Evolutionary conservation across 371 early-diverging fungal species (phyloP).

Genomic region (Mortierella sp.): DNA sequence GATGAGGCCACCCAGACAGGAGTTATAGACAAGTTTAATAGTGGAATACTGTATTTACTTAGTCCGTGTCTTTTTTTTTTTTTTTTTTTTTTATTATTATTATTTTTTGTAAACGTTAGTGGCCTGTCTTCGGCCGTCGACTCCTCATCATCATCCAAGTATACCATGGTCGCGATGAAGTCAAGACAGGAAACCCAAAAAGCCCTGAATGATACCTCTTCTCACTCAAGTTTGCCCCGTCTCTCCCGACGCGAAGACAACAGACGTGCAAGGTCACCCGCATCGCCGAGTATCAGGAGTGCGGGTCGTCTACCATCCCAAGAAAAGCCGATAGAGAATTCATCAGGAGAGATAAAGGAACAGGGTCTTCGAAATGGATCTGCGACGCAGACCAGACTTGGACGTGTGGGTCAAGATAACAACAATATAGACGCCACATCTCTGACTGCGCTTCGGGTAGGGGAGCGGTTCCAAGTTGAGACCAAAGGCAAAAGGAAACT

Average conservation of each 20-base stretch:
- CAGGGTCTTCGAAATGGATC: too few relatives aligned
- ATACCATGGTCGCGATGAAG: conserved; percentile 26
- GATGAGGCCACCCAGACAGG: not conserved
- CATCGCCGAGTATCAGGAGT: not conserved
- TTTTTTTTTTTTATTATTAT: not conserved
- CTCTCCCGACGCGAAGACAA: not conserved
- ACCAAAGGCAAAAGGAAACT: not conserved
- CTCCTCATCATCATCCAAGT: conserved; percentile 19
- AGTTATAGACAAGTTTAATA: too few relatives aligned
- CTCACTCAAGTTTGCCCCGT: too few relatives aligned
- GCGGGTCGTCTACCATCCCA: not conserved
- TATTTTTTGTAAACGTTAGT: not conserved
- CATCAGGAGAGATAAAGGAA: not conserved
- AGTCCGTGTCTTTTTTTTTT: too few relatives aligned
- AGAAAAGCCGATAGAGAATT: not conserved
- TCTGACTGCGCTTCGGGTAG: too few relatives aligned
- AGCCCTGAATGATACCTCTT: too few relatives aligned
- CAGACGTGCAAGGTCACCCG: not conserved
- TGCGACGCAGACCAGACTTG: too few relatives aligned
- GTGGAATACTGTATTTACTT: not conserved
- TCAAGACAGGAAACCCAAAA: conserved; percentile 8
- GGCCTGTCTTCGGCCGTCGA: conserved; percentile 29
- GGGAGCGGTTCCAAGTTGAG: too few relatives aligned
- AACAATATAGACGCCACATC: too few relatives aligned
- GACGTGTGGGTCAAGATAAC: too few relatives aligned